Conservation (phyloP, 495 filamentous ascomycete genomes). For the Aspergillus bridgeri region DNA sequence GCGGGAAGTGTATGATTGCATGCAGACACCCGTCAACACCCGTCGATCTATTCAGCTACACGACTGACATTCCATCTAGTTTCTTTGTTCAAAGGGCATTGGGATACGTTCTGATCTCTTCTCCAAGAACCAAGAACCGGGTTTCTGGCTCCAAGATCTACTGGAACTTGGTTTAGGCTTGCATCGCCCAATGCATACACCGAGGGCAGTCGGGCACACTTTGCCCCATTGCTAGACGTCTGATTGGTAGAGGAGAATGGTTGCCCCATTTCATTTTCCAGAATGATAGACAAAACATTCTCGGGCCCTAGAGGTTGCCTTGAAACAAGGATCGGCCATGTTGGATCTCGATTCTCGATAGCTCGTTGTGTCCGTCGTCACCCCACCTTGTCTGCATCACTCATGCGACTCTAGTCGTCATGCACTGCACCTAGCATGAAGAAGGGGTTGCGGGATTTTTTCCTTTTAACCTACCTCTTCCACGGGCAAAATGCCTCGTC, state of each 20-base stretch:
- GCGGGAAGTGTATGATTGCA: neutral
- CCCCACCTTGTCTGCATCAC: slow-evolving; percentile 7
- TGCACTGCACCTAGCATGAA: slow-evolving; percentile 1
- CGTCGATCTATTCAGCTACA: neutral
- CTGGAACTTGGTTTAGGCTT: neutral
- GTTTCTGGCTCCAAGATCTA: neutral
- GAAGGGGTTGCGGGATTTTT: slow-evolving; percentile 7
- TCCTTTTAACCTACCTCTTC: neutral
- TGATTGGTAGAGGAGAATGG: neutral
- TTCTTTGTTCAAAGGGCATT: neutral
- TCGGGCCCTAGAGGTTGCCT: neutral
- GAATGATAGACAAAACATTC: neutral
- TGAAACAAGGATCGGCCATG: slow-evolving; percentile 7
- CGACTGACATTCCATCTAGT: neutral
- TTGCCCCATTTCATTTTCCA: neutral
- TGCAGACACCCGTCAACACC: neutral
- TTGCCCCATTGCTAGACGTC: neutral
- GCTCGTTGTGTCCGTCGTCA: neutral
- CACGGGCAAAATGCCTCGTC: neutral
- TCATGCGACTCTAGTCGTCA: neutral
- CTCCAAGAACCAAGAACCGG: neutral
- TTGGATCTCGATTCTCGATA: neutral
- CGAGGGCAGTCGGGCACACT: slow-evolving; percentile 4
- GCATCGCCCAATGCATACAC: neutral
- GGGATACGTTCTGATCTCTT: neutral